These are phyloP conservation scores for Leccinum subgranulosum DNA, from an alignment of 768 basidiomycete species.

Conservation along the genomic window DNA sequence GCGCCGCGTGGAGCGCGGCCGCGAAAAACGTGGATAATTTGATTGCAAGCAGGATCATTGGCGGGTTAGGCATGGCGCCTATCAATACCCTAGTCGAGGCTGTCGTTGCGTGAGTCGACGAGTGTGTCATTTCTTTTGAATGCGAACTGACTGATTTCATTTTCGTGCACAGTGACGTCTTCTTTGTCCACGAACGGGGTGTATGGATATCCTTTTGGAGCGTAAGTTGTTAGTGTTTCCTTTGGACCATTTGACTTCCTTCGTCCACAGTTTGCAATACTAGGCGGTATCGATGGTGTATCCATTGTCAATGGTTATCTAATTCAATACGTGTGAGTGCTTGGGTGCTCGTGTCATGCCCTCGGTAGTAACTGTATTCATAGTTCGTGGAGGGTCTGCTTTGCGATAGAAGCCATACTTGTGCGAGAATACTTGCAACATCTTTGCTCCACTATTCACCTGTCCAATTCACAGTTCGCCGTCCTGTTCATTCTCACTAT, in stretches of 20 bases:
- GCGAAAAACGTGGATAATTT: background rate
- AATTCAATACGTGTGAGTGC: background rate
- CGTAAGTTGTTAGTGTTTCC: background rate
- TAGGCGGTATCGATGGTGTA: background rate
- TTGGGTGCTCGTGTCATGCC: background rate
- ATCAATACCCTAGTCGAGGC: background rate
- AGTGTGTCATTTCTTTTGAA: background rate
- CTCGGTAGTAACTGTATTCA: background rate
- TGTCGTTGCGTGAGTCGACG: background rate
- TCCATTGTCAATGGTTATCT: background rate
- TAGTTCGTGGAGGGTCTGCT: background rate
- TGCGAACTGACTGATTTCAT: background rate
- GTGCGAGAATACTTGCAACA: background rate
- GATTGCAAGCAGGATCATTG: background rate
- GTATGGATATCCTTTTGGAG: background rate
- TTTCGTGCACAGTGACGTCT: background rate
- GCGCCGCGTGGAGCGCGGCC: background rate
- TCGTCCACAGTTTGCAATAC: background rate
- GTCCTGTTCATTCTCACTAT: background rate
- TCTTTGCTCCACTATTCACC: background rate
- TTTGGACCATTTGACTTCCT: background rate
- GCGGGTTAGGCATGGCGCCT: background rate
- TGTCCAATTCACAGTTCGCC: background rate
- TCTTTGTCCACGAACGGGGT: background rate
- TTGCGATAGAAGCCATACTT: background rate